phyloP scores from a whole-genome alignment of 768 basidiomycete genomes.

The Hebeloma cylindrosporum region DNA sequence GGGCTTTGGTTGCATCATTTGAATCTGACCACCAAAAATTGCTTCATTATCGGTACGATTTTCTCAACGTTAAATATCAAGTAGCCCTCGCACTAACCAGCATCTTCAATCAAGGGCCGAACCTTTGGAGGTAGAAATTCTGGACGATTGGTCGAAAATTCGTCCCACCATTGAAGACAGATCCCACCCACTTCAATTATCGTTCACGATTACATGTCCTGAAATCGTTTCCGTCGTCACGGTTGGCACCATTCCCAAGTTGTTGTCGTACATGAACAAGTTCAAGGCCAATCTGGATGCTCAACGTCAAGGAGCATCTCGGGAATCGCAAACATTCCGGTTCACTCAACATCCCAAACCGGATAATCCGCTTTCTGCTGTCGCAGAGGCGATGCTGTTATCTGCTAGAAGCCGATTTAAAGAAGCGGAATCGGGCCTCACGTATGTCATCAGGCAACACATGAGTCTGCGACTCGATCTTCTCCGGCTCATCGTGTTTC shows the following conservation, averaged over 20 bases:
- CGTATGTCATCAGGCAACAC: conserved; percentile 66
- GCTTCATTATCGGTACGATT: conserved; percentile 72
- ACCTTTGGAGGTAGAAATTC: conserved; percentile 70
- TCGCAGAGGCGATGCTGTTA: conserved; percentile 82
- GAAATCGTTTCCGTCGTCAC: conserved; percentile 68
- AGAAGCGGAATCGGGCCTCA: conserved; percentile 59
- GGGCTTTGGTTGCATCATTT: conserved; percentile 61
- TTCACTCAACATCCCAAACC: conserved; percentile 70
- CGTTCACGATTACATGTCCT: conserved; percentile 73
- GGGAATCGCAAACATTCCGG: conserved; percentile 77
- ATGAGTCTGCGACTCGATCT: conserved; percentile 68
- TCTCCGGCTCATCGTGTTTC: conserved; percentile 74
- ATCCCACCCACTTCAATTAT: conserved; percentile 59
- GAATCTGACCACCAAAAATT: conserved; percentile 78
- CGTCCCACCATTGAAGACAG: conserved; percentile 38
- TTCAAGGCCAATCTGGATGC: conserved; percentile 71
- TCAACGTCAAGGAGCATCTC: conserved; percentile 74
- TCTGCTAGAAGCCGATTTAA: conserved; percentile 72
- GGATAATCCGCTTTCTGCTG: conserved; percentile 78
- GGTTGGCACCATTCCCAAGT: conserved; percentile 73
- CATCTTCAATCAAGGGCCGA: conserved; percentile 57
- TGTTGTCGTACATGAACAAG: conserved; percentile 72
- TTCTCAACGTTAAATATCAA: neutral
- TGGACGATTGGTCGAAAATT: conserved; percentile 77
- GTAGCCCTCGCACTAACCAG: neutral